Evolutionary conservation across 2,329 filamentous ascomycete species (phyloP).

Genomic region (Diaporthe caulivora): DNA sequence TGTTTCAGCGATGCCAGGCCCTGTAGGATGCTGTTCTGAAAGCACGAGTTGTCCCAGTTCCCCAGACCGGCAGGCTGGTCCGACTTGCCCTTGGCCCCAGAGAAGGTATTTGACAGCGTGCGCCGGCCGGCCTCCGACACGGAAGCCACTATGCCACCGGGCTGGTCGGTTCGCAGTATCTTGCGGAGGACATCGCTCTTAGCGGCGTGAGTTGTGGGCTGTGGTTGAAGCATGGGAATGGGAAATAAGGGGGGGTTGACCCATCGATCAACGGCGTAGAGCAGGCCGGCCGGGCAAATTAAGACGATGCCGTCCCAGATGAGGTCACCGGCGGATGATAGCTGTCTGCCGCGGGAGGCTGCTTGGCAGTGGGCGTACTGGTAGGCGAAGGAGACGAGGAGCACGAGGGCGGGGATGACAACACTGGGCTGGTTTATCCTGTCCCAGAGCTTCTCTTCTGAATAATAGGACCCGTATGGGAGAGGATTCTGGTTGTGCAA

Average conservation of each 20-base stretch:
- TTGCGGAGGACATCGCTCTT: constrained; percentile 76
- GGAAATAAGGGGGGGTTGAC: constrained; percentile 61
- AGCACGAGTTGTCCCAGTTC: constrained; percentile 96
- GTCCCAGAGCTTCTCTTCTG: constrained; percentile 46
- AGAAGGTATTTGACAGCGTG: constrained; percentile 66
- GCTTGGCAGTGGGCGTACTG: constrained; percentile 48
- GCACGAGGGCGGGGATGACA: constrained; percentile 50
- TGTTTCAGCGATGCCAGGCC: constrained; percentile 81
- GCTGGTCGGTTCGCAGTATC: constrained; percentile 70
- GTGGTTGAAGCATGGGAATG: constrained; percentile 52
- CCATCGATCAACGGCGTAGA: constrained; percentile 70
- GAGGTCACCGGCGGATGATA: constrained; percentile 56
- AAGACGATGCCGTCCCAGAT: constrained; percentile 73
- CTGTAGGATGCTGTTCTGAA: constrained; percentile 96
- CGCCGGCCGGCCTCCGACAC: constrained; percentile 71
- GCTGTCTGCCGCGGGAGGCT: constrained; percentile 40
- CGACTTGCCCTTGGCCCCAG: constrained; percentile 54
- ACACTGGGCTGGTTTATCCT: constrained; percentile 52
- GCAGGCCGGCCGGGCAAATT: constrained; percentile 65
- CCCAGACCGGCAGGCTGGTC: constrained; percentile 77
- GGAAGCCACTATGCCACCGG: constrained; percentile 65
- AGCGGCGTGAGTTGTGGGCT: constrained; percentile 60
- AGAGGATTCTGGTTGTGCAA: constrained; percentile 21
- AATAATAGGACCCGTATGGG: constrained; percentile 42
- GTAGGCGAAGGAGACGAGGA: constrained; percentile 52